phyloP scores from a whole-genome alignment of 345 rosid species.

The Euclidium syriacum region DNA sequence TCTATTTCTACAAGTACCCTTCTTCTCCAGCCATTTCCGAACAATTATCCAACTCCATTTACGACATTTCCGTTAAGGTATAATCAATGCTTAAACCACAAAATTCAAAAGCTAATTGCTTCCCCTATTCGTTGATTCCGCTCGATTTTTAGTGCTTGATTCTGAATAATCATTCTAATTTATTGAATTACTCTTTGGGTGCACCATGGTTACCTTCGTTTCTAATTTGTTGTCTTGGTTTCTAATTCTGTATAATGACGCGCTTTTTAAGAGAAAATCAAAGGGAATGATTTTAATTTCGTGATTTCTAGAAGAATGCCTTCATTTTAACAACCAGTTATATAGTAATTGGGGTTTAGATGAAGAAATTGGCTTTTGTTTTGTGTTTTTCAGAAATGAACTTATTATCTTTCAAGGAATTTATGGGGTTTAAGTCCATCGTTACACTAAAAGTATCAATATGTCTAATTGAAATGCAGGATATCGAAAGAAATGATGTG shows the following conservation, averaged over 20 bases:
- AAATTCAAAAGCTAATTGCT: background rate
- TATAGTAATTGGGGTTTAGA: background rate
- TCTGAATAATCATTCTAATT: background rate
- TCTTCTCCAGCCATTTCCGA: conserved; percentile 38
- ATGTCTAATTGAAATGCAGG: conserved; percentile 39
- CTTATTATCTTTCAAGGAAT: background rate
- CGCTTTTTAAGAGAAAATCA: background rate
- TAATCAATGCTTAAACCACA: background rate
- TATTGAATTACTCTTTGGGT: background rate
- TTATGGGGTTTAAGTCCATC: background rate
- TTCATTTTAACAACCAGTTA: background rate
- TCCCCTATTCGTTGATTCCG: background rate
- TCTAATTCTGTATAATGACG: background rate
- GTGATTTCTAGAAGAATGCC: background rate
- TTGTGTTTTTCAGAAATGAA: background rate
- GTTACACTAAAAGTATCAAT: background rate
- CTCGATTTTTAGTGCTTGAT: background rate
- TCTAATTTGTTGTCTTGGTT: background rate
- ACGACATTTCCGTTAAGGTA: conserved; percentile 77
- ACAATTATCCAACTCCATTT: conserved; percentile 45
- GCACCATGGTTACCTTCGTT: background rate
- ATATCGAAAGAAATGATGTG: conserved; percentile 64
- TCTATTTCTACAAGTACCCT: conserved; percentile 22
- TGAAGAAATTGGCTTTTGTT: background rate
- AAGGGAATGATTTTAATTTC: background rate